Evolutionary conservation across 106 monocot genomes (phyloP).

Genomic region (Iris macrosiphon): DNA sequence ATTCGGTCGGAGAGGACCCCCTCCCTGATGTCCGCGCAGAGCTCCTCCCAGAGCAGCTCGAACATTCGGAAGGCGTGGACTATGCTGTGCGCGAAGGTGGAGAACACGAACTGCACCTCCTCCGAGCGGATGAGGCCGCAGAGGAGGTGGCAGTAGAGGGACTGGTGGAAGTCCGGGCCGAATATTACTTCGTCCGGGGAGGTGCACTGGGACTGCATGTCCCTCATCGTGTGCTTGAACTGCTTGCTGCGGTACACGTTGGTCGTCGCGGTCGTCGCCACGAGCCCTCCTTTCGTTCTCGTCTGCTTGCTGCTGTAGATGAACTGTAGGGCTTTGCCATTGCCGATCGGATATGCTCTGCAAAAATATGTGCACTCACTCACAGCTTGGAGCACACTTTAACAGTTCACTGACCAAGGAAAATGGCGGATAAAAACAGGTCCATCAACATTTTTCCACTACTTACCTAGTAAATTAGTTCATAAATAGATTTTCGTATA

Average conservation of each 20-base stretch:
- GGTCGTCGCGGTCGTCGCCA: constrained; percentile 67
- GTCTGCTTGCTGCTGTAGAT: constrained; percentile 73
- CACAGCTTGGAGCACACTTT: too few species aligned
- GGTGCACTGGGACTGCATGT: constrained; percentile 46
- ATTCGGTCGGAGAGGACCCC: constrained; percentile 74
- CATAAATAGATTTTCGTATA: too few species aligned
- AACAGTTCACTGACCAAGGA: too few species aligned
- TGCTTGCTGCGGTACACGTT: constrained; percentile 50
- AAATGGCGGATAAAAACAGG: too few species aligned
- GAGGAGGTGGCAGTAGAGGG: constrained; percentile 78
- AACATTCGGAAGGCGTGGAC: constrained; percentile 77
- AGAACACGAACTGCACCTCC: constrained; percentile 65
- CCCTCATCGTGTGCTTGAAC: constrained; percentile 55
- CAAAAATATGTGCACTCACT: too few species aligned
- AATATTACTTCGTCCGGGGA: constrained; percentile 85
- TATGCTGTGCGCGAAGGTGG: constrained; percentile 82
- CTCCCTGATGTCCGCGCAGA: constrained; percentile 60
- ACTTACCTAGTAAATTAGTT: too few species aligned
- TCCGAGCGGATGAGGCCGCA: constrained; percentile 64
- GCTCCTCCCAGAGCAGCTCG: constrained; percentile 65
- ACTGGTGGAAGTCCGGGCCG: constrained; percentile 57
- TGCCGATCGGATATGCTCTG: constrained; percentile 58
- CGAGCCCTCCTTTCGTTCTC: constrained; percentile 52
- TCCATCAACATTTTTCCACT: too few species aligned
- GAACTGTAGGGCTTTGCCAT: constrained; percentile 78